Evolutionary conservation across 1,284 basidiomycete genomes (phyloP), one percentile per base, ranked within the genome.

Genomic region (Vanrija pseudolonga): DNA sequence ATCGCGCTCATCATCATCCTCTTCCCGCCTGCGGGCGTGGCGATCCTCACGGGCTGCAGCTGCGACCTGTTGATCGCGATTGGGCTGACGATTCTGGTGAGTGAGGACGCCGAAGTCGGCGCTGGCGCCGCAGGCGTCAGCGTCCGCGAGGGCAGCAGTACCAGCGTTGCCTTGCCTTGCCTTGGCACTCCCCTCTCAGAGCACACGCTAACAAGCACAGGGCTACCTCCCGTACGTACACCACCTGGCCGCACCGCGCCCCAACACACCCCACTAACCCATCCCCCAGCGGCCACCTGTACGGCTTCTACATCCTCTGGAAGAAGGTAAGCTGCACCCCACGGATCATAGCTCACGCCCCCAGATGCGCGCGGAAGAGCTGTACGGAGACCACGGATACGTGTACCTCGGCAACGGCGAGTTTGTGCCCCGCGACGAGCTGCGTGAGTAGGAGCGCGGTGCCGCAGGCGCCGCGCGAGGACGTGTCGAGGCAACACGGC

Each of bases 1-100:
- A 56, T 60, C 28, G 58, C 58, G 14, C 69, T 77, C 50, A 70
- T 77, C 53, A 57, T 90, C 17, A 89, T 95, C 71, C 65, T 81
- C 63, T 79, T 80, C 71, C 80, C 80, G 3, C 80, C 80, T 22
- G 77, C 76, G 3, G 75, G 87, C 0, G 88, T 84, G 8, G 83
- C 79, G 1, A 84, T 90, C 68, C 79, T 90, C 60, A 84, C 87
- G 2, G 88, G 88, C 22, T 90, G 87, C 73, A 81, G 82, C 53
- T 88, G 86, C 67, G 88, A 90, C 72, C 79, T 90, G 39, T 80
- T 90, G 60, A 89, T 92, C 78, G 90, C 88, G 77, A 83, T 90
- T 56, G 74, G 53, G 4, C 57, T 67, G 14, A 65, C 63, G 9
- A 26, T 59, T 6, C 51, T 67, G 15, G 65, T 62, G 45, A 41